These are phyloP conservation scores for Psophocarpus tetragonolobus DNA, from an alignment of 306 rosid species.

Conservation along the genomic window DNA sequence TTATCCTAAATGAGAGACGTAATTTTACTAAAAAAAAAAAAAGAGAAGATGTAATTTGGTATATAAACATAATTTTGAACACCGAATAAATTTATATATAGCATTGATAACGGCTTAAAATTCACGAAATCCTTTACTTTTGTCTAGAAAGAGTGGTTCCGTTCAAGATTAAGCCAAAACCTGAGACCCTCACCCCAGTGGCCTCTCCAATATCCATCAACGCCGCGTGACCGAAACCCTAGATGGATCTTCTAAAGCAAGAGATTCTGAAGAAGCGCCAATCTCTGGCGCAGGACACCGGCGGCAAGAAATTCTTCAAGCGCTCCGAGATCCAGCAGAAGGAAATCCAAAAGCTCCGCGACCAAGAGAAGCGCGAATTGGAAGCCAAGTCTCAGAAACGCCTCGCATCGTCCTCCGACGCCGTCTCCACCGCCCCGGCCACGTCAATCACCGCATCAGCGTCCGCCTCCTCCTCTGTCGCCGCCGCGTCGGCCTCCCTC, in stretches of 20 bases:
- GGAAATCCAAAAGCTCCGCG: conserved; percentile 83
- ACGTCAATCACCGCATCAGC: conserved; percentile 38
- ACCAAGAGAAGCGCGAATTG: conserved; percentile 85
- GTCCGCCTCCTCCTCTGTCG: conserved; percentile 24
- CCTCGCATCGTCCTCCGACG: conserved; percentile 43
- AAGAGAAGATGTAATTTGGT: too few relatives aligned
- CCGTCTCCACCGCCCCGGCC: conserved; percentile 38
- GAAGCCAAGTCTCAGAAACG: conserved; percentile 77
- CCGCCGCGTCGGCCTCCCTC: conserved; percentile 51
- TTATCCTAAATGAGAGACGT: too few relatives aligned
- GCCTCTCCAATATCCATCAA: too few relatives aligned
- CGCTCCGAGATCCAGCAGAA: conserved; percentile 93
- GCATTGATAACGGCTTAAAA: too few relatives aligned
- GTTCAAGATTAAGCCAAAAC: too few relatives aligned
- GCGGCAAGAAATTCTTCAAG: conserved; percentile 84
- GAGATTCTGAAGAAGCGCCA: conserved; percentile 86
- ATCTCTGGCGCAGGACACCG: conserved; percentile 65
- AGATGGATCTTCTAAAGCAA: conserved; percentile 85
- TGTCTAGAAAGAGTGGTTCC: too few relatives aligned
- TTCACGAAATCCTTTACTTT: too few relatives aligned
- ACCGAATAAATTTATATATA: too few relatives aligned
- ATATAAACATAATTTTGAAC: too few relatives aligned
- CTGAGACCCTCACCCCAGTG: too few relatives aligned
- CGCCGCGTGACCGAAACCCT: conserved; percentile 26
- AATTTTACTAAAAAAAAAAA: too few relatives aligned